Evolutionary conservation across 2,329 filamentous ascomycete genomes (phyloP).

Genomic region (Didymella pinodella): DNA sequence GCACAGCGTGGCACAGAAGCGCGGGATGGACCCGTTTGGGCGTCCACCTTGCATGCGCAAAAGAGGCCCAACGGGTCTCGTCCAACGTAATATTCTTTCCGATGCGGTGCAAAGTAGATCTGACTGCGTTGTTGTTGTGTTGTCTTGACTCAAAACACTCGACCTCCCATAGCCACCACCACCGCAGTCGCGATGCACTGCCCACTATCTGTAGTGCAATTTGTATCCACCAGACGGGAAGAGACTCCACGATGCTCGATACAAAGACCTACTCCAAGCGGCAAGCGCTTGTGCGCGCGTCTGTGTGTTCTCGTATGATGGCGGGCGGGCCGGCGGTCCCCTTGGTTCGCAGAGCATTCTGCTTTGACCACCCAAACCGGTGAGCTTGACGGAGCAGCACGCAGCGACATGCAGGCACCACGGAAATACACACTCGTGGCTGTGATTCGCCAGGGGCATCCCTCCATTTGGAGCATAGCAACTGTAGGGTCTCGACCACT

Average conservation of each 20-base stretch:
- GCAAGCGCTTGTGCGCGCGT: slow-evolving; percentile 21
- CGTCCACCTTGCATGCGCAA: slow-evolving; percentile 16
- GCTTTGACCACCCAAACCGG: slow-evolving; percentile 24
- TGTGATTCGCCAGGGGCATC: slow-evolving; percentile 22
- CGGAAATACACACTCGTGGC: slow-evolving; percentile 9
- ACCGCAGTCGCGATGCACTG: slow-evolving; percentile 3
- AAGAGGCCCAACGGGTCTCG: slow-evolving; percentile 12
- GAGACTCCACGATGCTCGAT: slow-evolving; percentile 20
- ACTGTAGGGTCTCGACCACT: slow-evolving; percentile 22
- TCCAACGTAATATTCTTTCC: slow-evolving; percentile 19
- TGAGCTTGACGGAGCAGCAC: slow-evolving; percentile 27
- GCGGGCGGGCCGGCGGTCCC: slow-evolving; percentile 21
- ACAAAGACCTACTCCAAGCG: slow-evolving; percentile 24
- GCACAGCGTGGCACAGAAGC: slow-evolving; percentile 21
- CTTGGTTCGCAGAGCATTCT: slow-evolving; percentile 25
- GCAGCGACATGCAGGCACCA: slow-evolving; percentile 22
- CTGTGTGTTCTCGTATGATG: slow-evolving; percentile 22
- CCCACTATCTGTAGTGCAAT: slow-evolving; percentile 1
- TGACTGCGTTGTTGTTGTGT: slow-evolving; percentile 21
- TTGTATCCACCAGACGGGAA: slow-evolving; percentile 9
- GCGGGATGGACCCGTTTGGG: slow-evolving; percentile 36
- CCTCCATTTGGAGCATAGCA: slow-evolving; percentile 15
- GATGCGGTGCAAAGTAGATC: slow-evolving; percentile 16
- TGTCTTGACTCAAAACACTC: slow-evolving; percentile 4
- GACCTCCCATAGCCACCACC: slow-evolving; percentile 15